Percentiles rank a stretch among this genome's conserved stretches.
These are phyloP conservation scores for Crataegus laevigata DNA, from an alignment of 306 rosid genomes.

Conservation along the genomic window DNA sequence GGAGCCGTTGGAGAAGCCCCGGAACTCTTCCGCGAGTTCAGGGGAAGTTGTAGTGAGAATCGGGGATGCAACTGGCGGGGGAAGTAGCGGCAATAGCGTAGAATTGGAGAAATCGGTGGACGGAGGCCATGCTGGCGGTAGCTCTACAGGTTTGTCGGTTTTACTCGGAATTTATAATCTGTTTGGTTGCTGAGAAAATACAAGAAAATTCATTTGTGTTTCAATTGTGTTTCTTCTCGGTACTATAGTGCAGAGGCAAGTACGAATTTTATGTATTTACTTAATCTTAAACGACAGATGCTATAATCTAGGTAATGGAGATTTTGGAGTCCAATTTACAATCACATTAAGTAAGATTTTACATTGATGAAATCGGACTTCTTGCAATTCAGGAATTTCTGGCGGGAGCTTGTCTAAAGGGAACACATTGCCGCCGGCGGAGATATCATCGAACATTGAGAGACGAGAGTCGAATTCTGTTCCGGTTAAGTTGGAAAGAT, in stretches of 20 bases:
- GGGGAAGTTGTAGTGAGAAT: slow-evolving; percentile 20
- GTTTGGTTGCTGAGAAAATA: slow-evolving; percentile 9
- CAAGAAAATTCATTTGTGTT: background rate
- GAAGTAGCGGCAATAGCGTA: slow-evolving; percentile 22
- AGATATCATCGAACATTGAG: slow-evolving; percentile 29
- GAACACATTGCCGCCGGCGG: slow-evolving; percentile 45
- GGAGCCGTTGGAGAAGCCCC: slow-evolving; percentile 37
- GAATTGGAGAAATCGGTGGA: slow-evolving; percentile 19
- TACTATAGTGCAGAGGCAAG: background rate
- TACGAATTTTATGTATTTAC: background rate
- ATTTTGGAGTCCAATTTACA: background rate
- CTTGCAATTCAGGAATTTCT: slow-evolving; percentile 37
- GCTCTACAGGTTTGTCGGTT: slow-evolving; percentile 40
- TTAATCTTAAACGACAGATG: background rate
- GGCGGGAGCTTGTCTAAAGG: slow-evolving; percentile 33
- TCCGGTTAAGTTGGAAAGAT: slow-evolving; percentile 56
- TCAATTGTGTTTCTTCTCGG: background rate
- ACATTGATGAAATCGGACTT: background rate
- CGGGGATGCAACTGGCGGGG: slow-evolving; percentile 16
- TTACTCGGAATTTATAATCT: background rate
- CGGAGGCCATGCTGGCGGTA: slow-evolving; percentile 18
- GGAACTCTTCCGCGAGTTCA: slow-evolving; percentile 27
- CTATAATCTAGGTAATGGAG: background rate
- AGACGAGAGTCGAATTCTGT: slow-evolving; percentile 29
- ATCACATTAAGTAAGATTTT: too few species aligned